These are phyloP conservation scores for Elaeis oleifera DNA, from an alignment of 202 grass and related monocot species.

Conservation along the genomic window DNA sequence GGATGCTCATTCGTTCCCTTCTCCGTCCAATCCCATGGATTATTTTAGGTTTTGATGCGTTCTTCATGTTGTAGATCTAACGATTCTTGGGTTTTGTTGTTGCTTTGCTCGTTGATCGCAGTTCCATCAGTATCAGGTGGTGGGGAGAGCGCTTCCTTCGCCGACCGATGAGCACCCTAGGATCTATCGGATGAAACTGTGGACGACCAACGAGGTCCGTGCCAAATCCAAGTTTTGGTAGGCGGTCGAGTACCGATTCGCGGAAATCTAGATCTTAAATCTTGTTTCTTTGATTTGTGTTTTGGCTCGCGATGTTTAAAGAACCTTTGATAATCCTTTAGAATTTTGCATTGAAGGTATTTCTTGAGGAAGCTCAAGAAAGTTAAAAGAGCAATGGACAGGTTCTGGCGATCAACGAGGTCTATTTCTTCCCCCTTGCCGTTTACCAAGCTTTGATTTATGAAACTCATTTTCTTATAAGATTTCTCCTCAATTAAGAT, in stretches of 20 bases:
- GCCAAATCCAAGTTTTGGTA: conserved; percentile 92
- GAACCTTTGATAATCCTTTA: neutral
- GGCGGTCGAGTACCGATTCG: neutral
- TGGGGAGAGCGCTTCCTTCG: conserved; percentile 66
- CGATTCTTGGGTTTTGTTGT: neutral
- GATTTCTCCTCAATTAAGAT: no score
- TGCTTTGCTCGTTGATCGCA: conserved; percentile 25
- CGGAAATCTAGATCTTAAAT: neutral
- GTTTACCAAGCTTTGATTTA: neutral
- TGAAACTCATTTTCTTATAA: no score
- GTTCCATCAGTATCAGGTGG: conserved; percentile 98
- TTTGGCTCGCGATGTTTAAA: neutral
- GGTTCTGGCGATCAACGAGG: conserved; percentile 79
- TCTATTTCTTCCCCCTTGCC: conserved; percentile 12
- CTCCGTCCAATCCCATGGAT: no score
- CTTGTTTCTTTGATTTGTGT: neutral
- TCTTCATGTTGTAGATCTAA: neutral
- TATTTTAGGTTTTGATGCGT: neutral
- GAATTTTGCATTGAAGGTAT: conserved; percentile 38
- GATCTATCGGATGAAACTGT: conserved; percentile 97
- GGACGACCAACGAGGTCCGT: conserved; percentile 88
- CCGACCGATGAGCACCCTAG: conserved; percentile 77
- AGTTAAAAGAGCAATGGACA: conserved; percentile 95
- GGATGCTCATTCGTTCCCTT: no score
- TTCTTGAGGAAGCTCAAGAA: conserved; percentile 95